Conservation (phyloP, 2,329 filamentous ascomycete genomes). For the Aspergillus caelatus region DNA sequence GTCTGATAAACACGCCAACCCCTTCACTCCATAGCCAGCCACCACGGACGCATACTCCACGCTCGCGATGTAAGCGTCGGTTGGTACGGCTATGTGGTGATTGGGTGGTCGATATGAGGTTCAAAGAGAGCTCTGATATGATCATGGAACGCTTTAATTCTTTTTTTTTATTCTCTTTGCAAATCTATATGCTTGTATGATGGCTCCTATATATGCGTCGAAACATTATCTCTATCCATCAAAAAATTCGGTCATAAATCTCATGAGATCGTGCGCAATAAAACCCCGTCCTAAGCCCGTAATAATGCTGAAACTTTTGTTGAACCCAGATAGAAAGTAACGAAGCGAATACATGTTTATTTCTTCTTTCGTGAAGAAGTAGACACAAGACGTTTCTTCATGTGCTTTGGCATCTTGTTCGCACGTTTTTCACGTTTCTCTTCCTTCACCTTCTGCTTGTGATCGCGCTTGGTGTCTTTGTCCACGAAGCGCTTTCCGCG, state of each 20-base stretch:
- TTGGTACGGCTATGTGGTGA: conserved; percentile 3
- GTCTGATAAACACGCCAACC: conserved; percentile 16
- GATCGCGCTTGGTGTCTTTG: conserved; percentile 84
- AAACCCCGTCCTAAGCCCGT: conserved; percentile 13
- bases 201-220: conserved; percentile 12
- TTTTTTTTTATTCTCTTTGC: conserved; percentile 14
- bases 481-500: conserved; percentile 86
- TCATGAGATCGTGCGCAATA: conserved; percentile 34
- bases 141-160: conserved; percentile 11
- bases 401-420: conserved; percentile 92
- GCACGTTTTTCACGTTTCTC: conserved; percentile 92
- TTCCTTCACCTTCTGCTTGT: conserved; percentile 91
- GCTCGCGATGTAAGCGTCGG: conserved; percentile 35
- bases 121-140: conserved; percentile 49
- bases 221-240: conserved; percentile 19
- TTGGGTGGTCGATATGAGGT: conserved; percentile 29
- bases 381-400: conserved; percentile 70
- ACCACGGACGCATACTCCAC: conserved; percentile 36
- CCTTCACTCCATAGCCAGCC: conserved; percentile 7
- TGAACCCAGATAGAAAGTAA: neutral
- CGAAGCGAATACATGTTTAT: conserved; percentile 20
- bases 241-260: conserved; percentile 17
- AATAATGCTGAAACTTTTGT: conserved; percentile 11
- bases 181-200: conserved; percentile 6
- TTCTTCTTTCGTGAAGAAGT: conserved; percentile 40